Percentiles rank a stretch among this genome's conserved stretches.
Conservation (phyloP, 2,329 filamentous ascomycete species). For the Basipetospora chlamydospora region DNA sequence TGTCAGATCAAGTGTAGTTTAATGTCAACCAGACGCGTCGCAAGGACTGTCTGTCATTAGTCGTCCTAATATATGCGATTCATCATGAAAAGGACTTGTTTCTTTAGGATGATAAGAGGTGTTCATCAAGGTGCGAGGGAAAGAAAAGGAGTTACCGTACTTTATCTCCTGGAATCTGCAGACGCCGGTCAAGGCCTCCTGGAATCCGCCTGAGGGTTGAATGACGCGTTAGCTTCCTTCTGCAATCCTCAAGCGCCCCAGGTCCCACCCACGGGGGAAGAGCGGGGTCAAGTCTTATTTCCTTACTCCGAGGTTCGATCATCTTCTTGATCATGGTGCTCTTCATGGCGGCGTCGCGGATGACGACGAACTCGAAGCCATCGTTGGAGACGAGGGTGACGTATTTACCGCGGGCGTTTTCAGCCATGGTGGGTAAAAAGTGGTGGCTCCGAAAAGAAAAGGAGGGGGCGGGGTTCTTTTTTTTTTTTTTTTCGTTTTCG, state of each 20-base stretch:
- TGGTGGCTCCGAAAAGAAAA: too few relatives aligned
- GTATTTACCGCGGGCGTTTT: constrained; percentile 40
- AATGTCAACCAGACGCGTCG: constrained; percentile 7
- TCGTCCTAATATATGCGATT: constrained; percentile 4
- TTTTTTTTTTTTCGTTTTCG: too few relatives aligned
- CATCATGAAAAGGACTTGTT: not conserved
- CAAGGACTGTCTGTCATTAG: constrained; percentile 7
- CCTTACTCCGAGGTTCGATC: constrained; percentile 52
- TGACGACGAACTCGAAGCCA: constrained; percentile 61
- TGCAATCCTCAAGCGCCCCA: too few relatives aligned
- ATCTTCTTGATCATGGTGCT: constrained; percentile 62
- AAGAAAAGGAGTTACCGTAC: constrained; percentile 6
- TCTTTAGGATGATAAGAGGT: not conserved
- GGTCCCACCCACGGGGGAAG: too few relatives aligned
- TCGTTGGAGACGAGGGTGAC: constrained; percentile 65
- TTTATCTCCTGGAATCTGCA: constrained; percentile 9
- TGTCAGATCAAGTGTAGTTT: constrained; percentile 9
- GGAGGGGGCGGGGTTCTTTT: too few relatives aligned
- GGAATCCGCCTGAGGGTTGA: constrained; percentile 6
- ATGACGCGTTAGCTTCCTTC: constrained; percentile 5
- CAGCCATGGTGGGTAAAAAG: not conserved
- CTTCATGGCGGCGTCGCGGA: constrained; percentile 54
- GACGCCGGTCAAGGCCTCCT: constrained; percentile 8
- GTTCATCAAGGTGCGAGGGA: not conserved
- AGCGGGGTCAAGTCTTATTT: too few relatives aligned